Base-by-base conservation (phyloP, 805 yeast genomes). In the Saccharomycopsis schoenii region DNA sequence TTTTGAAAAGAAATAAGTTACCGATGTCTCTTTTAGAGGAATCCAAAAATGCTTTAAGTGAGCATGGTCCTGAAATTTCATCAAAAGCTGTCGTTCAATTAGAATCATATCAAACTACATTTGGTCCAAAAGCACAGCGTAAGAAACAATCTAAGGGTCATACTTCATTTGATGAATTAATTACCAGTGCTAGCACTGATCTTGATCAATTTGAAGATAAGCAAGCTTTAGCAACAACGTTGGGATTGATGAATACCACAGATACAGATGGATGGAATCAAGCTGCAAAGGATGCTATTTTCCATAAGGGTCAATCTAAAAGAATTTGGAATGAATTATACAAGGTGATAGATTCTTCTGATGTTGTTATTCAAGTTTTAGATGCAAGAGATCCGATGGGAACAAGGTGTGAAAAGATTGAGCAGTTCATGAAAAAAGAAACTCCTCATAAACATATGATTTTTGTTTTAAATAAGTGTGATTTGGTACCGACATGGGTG, bases 381-480 rank as follows among this genome's bases (percentile, higher is more conserved):
- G 99, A 93, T 76, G 99, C 99, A 1, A 85, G 99, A 76, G 97
- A 93, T 76, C 99, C 99, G 24, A 70, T 91, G 66, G 99, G 99
- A 60, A 93, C 99, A 10, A 83, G 98, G 68, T 93, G 99, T 80
- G 85, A 80, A 68, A 82, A 96, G 1, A 97, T 93, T 60, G 97
- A 94, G 74, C 91, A 90, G 69, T 92, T 90, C 72, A 89, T 93
- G 72, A 83, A 81, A 68, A 93, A 89, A 66, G 99, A 93, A 76
- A 91, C 96, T 70, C 89, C 98, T 14, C 99, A 94, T 72, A 93
- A 93, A 76, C 99, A 94, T 79, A 80, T 93, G 77, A 87, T 93
- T 67, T 92, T 87, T 72, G 97, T 94, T 61, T 77, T 93, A 75
- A 93, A 93, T 82, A 93, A 93, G 80, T 92, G 97, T 82, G 99